Percentiles rank a stretch among this genome's conserved stretches.
Conservation (phyloP, 805 yeast genomes). For the Saccharomycopsis selenospora region DNA sequence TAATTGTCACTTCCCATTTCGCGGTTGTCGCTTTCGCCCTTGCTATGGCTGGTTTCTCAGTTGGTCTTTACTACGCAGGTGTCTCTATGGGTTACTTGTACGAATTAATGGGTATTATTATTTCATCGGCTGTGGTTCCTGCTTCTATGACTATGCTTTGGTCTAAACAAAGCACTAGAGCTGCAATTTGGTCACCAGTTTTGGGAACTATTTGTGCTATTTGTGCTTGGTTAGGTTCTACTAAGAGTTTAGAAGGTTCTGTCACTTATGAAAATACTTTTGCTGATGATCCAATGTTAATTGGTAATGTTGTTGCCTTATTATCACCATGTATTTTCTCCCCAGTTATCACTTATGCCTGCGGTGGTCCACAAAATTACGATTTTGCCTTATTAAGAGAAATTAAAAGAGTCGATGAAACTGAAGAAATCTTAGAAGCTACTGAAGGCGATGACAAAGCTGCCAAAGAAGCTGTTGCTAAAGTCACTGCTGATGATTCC, state of each 20-base stretch:
- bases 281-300: conserved; percentile 79
- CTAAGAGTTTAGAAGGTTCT: conserved; percentile 36
- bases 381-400: conserved; percentile 59
- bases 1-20: conserved; percentile 61
- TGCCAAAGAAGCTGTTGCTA: conserved; percentile 13
- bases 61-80: conserved; percentile 74
- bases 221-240: conserved; percentile 55
- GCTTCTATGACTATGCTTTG: conserved; percentile 60
- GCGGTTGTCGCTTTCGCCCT: conserved; percentile 55
- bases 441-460: conserved; percentile 26
- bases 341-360: conserved; percentile 55
- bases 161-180: conserved; percentile 53
- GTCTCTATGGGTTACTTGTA: conserved; percentile 83
- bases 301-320: conserved; percentile 81
- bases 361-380: conserved; percentile 67
- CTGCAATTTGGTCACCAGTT: conserved; percentile 72
- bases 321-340: conserved; percentile 60
- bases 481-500: conserved; percentile 27
- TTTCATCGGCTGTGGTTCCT: conserved; percentile 81
- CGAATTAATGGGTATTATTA: conserved; percentile 83
- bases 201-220: conserved; percentile 70
- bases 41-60: conserved; percentile 74
- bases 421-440: conserved; percentile 50
- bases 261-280: conserved; percentile 56
- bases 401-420: conserved; percentile 65